Conservation (phyloP, 1,284 basidiomycete genomes). For the Apiotrichum siamense region DNA sequence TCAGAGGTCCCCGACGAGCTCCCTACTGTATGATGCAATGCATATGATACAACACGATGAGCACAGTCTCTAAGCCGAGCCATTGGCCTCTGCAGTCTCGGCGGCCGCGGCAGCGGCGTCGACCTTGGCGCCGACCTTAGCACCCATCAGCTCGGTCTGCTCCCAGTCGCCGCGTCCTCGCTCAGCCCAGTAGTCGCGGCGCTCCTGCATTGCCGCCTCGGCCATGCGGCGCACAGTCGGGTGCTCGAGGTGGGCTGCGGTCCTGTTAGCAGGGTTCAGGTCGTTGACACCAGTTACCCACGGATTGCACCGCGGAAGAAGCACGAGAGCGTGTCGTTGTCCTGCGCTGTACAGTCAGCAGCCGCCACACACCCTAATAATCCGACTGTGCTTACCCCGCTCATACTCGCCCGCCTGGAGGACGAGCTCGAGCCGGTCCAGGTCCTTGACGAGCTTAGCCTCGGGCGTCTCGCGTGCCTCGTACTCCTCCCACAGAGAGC, state of each 20-base stretch:
- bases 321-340: conserved; percentile 36
- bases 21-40: no score
- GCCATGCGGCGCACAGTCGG: conserved; percentile 74
- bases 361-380: not conserved
- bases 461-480: conserved; percentile 75
- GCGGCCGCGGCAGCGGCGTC: conserved; percentile 3
- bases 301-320: conserved; percentile 46
- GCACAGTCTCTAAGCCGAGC: not conserved
- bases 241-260: conserved; percentile 56
- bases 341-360: conserved; percentile 34
- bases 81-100: not conserved
- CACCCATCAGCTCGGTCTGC: conserved; percentile 26
- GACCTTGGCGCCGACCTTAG: conserved; percentile 14
- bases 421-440: conserved; percentile 90
- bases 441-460: conserved; percentile 86
- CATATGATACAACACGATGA: conserved; percentile 8
- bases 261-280: not conserved
- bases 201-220: conserved; percentile 57
- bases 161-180: conserved; percentile 37
- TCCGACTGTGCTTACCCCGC: conserved; percentile 40
- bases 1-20: no score
- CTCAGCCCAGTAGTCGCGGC: conserved; percentile 38
- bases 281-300: conserved; percentile 10
- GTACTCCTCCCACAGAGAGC: conserved; percentile 85
- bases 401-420: conserved; percentile 57